Percentiles rank a stretch among this genome's conserved stretches.
These are phyloP conservation scores for Collariella sp. DNA, from an alignment of 495 filamentous ascomycete genomes.

Conservation along the genomic window DNA sequence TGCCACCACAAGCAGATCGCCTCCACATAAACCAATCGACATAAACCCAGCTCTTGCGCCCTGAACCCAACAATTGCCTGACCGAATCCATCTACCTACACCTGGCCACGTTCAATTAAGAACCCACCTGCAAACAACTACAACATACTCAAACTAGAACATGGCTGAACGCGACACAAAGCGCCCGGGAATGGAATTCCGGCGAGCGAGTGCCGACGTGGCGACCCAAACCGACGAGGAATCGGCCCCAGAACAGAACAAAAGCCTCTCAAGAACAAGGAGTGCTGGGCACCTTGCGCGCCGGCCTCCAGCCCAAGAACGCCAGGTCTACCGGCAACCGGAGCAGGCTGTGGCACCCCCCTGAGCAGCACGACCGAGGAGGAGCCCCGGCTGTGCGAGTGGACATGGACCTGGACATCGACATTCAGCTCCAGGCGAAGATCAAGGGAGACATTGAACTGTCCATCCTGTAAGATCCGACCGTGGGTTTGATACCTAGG, in stretches of 20 bases:
- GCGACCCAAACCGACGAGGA: not conserved
- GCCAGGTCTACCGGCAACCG: not conserved
- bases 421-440: slow-evolving; percentile 23
- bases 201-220: not conserved
- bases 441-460: slow-evolving; percentile 23
- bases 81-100: not conserved
- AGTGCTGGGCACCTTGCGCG: not conserved
- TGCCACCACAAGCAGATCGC: no score
- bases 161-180: not conserved
- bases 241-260: not conserved
- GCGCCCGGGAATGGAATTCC: not conserved
- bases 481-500: not conserved
- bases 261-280: not conserved
- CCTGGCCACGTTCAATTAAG: not conserved
- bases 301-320: not conserved
- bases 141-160: no score
- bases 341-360: not conserved
- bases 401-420: slow-evolving; percentile 25
- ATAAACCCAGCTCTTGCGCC: not conserved
- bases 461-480: slow-evolving; percentile 16
- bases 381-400: slow-evolving; percentile 22
- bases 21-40: not conserved
- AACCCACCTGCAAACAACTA: no score
- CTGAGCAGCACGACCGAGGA: not conserved
- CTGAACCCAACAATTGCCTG: not conserved